Percentiles rank a stretch among this genome's conserved stretches.
Conservation (phyloP, 2,329 filamentous ascomycete genomes). For the Cryphonectria carpinicola region DNA sequence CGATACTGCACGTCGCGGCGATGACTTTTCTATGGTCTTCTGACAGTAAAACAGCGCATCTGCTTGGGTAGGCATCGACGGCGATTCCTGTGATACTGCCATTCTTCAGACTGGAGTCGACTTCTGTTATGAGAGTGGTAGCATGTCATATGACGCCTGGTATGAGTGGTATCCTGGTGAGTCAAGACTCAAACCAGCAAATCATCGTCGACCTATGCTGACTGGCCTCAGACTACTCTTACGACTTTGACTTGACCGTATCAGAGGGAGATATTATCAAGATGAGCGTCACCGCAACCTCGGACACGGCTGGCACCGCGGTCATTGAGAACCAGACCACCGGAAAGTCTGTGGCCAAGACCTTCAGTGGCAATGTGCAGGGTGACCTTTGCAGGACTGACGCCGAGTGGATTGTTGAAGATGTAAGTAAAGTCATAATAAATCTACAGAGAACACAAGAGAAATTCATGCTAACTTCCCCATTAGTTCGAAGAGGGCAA, state of each 20-base stretch:
- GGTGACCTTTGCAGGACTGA: constrained; percentile 42
- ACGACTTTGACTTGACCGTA: constrained; percentile 18
- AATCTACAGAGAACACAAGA: neutral
- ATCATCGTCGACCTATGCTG: neutral
- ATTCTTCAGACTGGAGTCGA: constrained; percentile 62
- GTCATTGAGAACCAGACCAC: constrained; percentile 52
- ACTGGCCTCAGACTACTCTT: constrained; percentile 44
- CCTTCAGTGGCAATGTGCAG: constrained; percentile 42
- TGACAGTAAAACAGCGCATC: constrained; percentile 40
- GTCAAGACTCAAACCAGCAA: neutral
- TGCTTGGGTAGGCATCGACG: constrained; percentile 64
- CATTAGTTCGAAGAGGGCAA: constrained; percentile 40
- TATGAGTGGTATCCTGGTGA: constrained; percentile 60
- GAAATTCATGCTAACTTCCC: neutral
- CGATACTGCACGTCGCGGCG: neutral
- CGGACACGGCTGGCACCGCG: constrained; percentile 46
- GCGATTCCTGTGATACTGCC: constrained; percentile 43
- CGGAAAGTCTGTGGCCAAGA: constrained; percentile 53
- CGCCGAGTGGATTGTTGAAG: constrained; percentile 66
- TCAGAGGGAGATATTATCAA: constrained; percentile 20
- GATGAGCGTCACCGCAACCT: constrained; percentile 39
- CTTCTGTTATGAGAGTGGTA: constrained; percentile 49
- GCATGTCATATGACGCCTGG: constrained; percentile 52
- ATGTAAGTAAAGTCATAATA: constrained; percentile 31
- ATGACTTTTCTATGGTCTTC: neutral